Base-by-base conservation (phyloP, 2,329 filamentous ascomycete genomes). In the Dactylonectria estremocensis region DNA sequence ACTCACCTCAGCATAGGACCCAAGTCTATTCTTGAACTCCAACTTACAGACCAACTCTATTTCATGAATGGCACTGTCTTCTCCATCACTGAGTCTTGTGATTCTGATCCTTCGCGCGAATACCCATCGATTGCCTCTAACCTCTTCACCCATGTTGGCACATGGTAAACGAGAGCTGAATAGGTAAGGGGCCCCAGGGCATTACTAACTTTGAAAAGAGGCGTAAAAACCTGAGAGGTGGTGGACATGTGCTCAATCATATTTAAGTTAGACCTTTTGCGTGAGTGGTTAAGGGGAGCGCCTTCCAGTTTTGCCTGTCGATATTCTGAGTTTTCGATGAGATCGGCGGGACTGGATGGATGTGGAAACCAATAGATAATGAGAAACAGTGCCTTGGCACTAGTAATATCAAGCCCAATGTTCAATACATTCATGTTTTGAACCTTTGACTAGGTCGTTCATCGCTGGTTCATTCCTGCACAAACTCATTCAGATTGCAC, bases 1-100 rank as follows among this genome's bases (percentile, higher is more conserved):
- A 46, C 58, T 16, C 62, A 62, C 31, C 18, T 66, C 31, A 58
- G 62, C 13, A 62, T 53, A 8, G 64, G 58, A 1, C 53, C 53
- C 5, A 62, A 52, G 3, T 58, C 53, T 7, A 58, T 58, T n/a
- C 24, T 66, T 43, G 64, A 58, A 3, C 35, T 62, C 35, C 20
- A 66, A n/a, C 52, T 66, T 8, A 37, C 64, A 18, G 8, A 35
- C 31, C 48, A 62, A 3, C 64, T 62, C 11, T 66, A 58, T 22
- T 62, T 46, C 16, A 61, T 40, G 11, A 54, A 62, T 43, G 64
- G 31, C 5, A 58, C 64, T 24, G 7, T 66, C 6, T 62, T 48
- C 35, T 46, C 62, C 46, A 48, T 53, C 13, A 59, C 53, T 28
- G 46, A 46, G 24, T 54, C 46, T 43, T 46, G 13, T 6, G 53